Base-by-base conservation (phyloP, 2,329 filamentous ascomycete genomes). In the Coniochaeta pulveracea region DNA sequence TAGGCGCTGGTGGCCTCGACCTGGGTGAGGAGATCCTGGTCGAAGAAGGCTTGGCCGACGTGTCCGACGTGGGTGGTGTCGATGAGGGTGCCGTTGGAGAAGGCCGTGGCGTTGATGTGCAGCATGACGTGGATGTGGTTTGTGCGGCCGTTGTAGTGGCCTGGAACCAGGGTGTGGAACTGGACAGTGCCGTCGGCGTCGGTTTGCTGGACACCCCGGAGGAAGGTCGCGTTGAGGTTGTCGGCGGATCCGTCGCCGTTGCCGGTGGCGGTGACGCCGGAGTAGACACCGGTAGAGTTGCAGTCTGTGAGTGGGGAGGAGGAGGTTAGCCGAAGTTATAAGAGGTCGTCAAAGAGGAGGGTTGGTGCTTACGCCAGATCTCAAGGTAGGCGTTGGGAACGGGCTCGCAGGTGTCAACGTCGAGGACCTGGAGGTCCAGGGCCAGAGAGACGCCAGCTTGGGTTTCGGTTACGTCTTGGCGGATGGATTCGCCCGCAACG, bases 31-130 rank as follows among this genome's bases (percentile, higher is more conserved):
- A 80, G 63, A 40, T 61, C 57, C 47, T 78, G 67, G 49, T 79
- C 72, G 48, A 76, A 75, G 61, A 75, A 80, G 33, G 76, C 47
- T 49, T 82, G 76, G 12, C 76, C 75, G 24, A 79, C 62, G 53
- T 80, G 74, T 6, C 67, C 64, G 37, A 70, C 62, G 27, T 29
- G 27, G 33, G 54, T 59, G 11, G 60, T 58, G 38, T 61, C 66
- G 25, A 54, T 51, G 40, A 71, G 69, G 34, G 65, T 68, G 46
- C 66, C 43, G 47, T 65, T 65, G 14, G 47, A 27, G 23, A 47
- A 40, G 17, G 49, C 37, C 2, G 51, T 57, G 10, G 53, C 57
- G 38, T 56, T 51, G 22, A 50, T 37, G 47, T 70, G 64, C 3
- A 61, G 57, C 34, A 65, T 49, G 30, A 69, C 47, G 45, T 71